These are phyloP conservation scores for Neltuma alba DNA, from an alignment of 306 rosid genomes.

Conservation along the genomic window DNA sequence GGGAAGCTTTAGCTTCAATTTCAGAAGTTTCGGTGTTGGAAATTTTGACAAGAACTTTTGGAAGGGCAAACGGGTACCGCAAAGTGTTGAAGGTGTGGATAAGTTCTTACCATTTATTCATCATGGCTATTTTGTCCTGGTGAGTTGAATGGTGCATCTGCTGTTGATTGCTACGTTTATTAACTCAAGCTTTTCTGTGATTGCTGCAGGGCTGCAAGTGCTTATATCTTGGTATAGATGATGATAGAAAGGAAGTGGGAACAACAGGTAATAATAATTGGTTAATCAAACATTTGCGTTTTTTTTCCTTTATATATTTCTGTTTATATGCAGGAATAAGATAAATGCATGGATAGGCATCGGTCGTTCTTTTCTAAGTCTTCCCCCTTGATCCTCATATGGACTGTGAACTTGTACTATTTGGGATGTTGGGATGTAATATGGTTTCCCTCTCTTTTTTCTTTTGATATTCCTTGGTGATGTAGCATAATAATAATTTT, in stretches of 20 bases:
- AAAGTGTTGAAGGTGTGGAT: conserved; percentile 80
- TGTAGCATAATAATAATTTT: not conserved
- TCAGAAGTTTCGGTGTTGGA: conserved; percentile 83
- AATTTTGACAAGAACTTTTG: conserved; percentile 76
- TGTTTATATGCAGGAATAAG: conserved; percentile 12
- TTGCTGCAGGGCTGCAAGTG: conserved; percentile 81
- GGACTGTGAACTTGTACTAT: conserved; percentile 22
- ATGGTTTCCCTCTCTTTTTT: conserved; percentile 16
- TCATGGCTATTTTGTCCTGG: conserved; percentile 25
- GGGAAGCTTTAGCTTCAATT: conserved; percentile 96
- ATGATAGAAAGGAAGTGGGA: conserved; percentile 83
- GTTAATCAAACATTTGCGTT: conserved; percentile 6
- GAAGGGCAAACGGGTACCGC: conserved; percentile 90
- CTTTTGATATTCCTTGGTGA: not conserved
- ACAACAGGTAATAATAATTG: conserved; percentile 68
- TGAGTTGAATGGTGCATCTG: conserved; percentile 27
- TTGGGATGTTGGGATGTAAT: conserved; percentile 14
- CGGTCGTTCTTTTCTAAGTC: not conserved
- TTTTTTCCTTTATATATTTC: conserved; percentile 16
- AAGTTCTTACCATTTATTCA: conserved; percentile 17
- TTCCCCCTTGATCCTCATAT: not conserved
- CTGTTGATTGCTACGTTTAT: conserved; percentile 39
- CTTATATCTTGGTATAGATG: conserved; percentile 79
- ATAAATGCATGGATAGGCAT: conserved; percentile 23
- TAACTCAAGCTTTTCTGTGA: conserved; percentile 34